Conservation (phyloP, 495 filamentous ascomycete species). For the Podospora bellae-mahoneyi region DNA sequence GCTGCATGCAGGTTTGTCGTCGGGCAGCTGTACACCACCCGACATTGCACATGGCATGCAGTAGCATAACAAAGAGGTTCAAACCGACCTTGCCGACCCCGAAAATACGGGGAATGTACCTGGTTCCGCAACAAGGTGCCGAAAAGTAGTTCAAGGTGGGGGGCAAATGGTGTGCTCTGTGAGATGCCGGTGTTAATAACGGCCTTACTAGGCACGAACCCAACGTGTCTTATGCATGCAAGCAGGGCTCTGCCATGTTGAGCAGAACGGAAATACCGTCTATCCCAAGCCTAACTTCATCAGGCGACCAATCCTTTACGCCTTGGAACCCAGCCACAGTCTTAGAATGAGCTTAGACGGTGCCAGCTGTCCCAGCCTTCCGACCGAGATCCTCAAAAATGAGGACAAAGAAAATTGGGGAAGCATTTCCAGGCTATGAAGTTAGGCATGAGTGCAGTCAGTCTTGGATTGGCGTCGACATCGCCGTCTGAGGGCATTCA, state of each 20-base stretch:
- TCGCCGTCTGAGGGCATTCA: neutral
- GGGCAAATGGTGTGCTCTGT: no score
- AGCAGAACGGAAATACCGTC: neutral
- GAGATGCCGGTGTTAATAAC: neutral
- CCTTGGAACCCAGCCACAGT: no score
- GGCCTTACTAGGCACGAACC: neutral
- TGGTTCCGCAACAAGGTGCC: no score
- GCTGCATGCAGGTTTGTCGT: neutral
- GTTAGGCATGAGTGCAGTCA: neutral
- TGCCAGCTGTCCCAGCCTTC: neutral
- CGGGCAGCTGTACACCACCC: neutral
- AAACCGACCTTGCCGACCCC: no score
- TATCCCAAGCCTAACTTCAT: neutral
- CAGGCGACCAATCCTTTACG: no score
- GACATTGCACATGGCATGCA: no score
- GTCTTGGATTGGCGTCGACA: neutral
- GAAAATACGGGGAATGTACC: no score
- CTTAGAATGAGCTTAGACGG: neutral
- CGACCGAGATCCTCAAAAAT: neutral
- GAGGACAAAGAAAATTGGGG: neutral
- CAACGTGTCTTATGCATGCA: neutral
- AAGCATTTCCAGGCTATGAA: no score
- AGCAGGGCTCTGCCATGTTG: neutral
- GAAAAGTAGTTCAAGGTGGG: no score
- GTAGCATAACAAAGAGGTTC: no score